Evolutionary conservation across 352 stramenopile genomes (phyloP).

Genomic region (Thraustotheca clavata): DNA sequence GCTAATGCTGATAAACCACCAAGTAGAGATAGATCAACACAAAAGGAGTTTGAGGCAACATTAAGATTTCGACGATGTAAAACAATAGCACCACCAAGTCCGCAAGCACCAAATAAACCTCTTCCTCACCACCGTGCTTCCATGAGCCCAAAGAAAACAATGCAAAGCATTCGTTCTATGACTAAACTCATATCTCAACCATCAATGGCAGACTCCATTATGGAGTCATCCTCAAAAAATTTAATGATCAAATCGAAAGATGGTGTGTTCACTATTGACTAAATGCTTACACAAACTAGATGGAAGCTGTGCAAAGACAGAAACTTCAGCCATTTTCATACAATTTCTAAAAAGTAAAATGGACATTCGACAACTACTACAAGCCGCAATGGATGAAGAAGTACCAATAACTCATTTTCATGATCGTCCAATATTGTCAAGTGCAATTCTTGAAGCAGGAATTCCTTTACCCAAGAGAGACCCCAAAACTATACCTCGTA

Average conservation of each 20-base stretch:
- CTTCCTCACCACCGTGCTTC: constrained; percentile 23
- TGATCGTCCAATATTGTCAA: constrained; percentile 33
- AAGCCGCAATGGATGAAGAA: not conserved
- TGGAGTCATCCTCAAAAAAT: not conserved
- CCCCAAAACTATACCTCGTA: constrained; percentile 1
- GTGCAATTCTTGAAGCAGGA: constrained; percentile 32
- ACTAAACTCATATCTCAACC: constrained; percentile 22
- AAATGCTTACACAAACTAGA: constrained; percentile 27
- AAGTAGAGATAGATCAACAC: not conserved
- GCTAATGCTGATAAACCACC: constrained; percentile 21
- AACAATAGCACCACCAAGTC: constrained; percentile 19
- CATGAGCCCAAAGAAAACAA: constrained; percentile 23
- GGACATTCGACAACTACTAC: not conserved
- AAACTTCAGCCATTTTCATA: not conserved
- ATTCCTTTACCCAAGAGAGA: constrained; percentile 31
- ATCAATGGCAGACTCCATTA: not conserved
- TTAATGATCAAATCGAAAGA: not conserved
- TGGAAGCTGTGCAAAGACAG: not conserved
- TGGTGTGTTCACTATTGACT: not conserved
- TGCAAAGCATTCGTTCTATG: not conserved
- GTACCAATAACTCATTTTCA: constrained; percentile 36
- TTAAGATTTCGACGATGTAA: constrained; percentile 6
- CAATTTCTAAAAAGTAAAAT: not conserved
- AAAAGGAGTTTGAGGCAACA: not conserved
- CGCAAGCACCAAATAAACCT: constrained; percentile 26